phyloP scores from a whole-genome alignment of 1,139 yeast genomes.

The Suhomyces kunorum region DNA sequence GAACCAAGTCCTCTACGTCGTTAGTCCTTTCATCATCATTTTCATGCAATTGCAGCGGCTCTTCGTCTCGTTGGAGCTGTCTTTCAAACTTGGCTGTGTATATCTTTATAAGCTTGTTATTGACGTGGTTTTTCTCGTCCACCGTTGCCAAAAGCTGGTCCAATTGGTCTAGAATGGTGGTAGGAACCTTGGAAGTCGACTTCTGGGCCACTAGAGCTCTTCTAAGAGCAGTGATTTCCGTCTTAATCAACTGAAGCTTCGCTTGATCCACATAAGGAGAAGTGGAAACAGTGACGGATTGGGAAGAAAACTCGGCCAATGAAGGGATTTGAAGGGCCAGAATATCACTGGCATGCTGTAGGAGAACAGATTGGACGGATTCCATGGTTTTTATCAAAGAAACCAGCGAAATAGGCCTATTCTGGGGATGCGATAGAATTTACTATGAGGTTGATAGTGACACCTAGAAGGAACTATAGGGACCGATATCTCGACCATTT shows the following conservation, averaged over 20 bases:
- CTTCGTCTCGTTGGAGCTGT: constrained; percentile 3
- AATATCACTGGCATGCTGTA: constrained; percentile 20
- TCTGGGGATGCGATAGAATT: not conserved
- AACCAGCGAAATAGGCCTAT: not conserved
- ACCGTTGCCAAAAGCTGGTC: constrained; percentile 17
- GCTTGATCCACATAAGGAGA: constrained; percentile 30
- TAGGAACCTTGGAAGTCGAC: constrained; percentile 15
- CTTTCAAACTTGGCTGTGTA: constrained; percentile 13
- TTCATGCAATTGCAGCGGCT: no score
- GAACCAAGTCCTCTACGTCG: constrained; percentile 23
- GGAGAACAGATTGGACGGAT: constrained; percentile 2
- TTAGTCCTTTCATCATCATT: no score
- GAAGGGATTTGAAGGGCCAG: constrained; percentile 20
- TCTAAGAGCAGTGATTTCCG: constrained; percentile 13
- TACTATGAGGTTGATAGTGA: not conserved
- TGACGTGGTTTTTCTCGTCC: constrained; percentile 30
- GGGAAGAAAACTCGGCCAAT: constrained; percentile 7
- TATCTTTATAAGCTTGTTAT: constrained; percentile 19
- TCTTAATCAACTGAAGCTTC: constrained; percentile 23
- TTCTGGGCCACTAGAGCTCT: constrained; percentile 5
- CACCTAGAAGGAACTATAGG: not conserved
- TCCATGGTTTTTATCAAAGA: not conserved
- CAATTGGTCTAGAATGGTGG: constrained; percentile 13
- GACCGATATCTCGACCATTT: not conserved
- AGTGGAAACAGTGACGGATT: constrained; percentile 4